Evolutionary conservation across 495 filamentous ascomycete species (phyloP), one percentile per base, ranked within the genome.

Genomic region (Viridothelium virens): DNA sequence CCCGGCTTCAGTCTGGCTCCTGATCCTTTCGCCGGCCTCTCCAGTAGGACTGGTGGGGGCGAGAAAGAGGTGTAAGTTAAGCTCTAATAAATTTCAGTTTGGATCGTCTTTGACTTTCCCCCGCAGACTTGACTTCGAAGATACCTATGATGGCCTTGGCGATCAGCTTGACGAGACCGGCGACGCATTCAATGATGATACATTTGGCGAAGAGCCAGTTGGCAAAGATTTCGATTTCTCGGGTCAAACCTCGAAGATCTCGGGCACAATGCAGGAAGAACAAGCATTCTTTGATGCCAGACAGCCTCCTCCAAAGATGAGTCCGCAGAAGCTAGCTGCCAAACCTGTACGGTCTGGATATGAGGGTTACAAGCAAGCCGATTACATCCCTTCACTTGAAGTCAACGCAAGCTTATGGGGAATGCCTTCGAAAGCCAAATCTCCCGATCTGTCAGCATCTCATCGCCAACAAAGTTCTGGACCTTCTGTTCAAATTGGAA

Each of bases 221-320:
- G 92, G 92, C 72, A 93, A 89, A 73, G 95, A 99, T 76, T 99
- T 97, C 74, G 94, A 99, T 74, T 99, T 97, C 79, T 93, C 93
- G 68, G 92, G 91, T 1, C 88, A 86, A 67, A 97, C 95, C 18
- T 91, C 92, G 16, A 85, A 91, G 75, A 89, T 96, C 34, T 79
- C 91, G 10, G 83, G 87, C 78, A 90, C 86, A 7, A 89, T 97
- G 67, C 87, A 89, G 63, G 91, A 97, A 74, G 95, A 97, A 75
- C 91, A 96, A 74, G 76, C 90, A 66, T 87, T 91, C 67, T 96
- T 73, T 78, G 78, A 70, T 79, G 75, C 56, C 37, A 71, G 44
- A 56, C 75, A 63, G 69, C 78, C 59, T 56, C 76, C 44, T 67
- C 75, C 63, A 67, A 33, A 38, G 11, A 25, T 76, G 63, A 68